These are phyloP conservation scores for Pyronema domesticum DNA, from an alignment of 495 filamentous ascomycete species.

Conservation along the genomic window DNA sequence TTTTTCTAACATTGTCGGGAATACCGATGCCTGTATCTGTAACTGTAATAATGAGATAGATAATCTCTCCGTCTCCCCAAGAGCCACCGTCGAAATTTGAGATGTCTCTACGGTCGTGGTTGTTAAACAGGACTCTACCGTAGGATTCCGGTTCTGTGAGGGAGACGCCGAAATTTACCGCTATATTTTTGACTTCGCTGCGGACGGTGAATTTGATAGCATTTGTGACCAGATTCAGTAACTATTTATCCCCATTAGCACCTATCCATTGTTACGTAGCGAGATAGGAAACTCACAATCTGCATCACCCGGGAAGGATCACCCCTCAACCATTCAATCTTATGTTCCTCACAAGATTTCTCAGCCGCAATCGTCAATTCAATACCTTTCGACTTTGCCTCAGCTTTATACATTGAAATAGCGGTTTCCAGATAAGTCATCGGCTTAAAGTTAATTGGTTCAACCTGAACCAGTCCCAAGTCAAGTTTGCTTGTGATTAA, in stretches of 20 bases:
- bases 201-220: slow-evolving; percentile 54
- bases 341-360: slow-evolving; percentile 34
- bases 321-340: slow-evolving; percentile 47
- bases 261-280: too few species aligned
- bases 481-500: slow-evolving; percentile 67
- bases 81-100: slow-evolving; percentile 22
- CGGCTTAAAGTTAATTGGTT: slow-evolving; percentile 48
- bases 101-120: background rate
- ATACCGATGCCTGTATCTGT: slow-evolving; percentile 65
- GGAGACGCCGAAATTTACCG: slow-evolving; percentile 41
- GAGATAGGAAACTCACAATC: slow-evolving; percentile 25
- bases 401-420: slow-evolving; percentile 54
- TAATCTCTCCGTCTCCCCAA: slow-evolving; percentile 38
- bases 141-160: slow-evolving; percentile 25
- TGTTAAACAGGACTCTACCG: slow-evolving; percentile 27
- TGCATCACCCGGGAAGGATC: slow-evolving; percentile 58
- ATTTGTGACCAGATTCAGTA: slow-evolving; percentile 3
- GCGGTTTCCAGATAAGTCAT: slow-evolving; percentile 46
- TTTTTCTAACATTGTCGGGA: slow-evolving; percentile 50
- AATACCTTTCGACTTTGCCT: slow-evolving; percentile 50
- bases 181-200: slow-evolving; percentile 29
- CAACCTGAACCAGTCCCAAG: slow-evolving; percentile 48
- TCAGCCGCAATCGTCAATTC: slow-evolving; percentile 43
- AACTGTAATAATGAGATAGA: slow-evolving; percentile 57
- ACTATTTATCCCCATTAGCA: background rate